Evolutionary conservation across 441 rosid species (phyloP), one percentile per base, ranked within the genome.

Genomic region (Adansonia madagascariensis): DNA sequence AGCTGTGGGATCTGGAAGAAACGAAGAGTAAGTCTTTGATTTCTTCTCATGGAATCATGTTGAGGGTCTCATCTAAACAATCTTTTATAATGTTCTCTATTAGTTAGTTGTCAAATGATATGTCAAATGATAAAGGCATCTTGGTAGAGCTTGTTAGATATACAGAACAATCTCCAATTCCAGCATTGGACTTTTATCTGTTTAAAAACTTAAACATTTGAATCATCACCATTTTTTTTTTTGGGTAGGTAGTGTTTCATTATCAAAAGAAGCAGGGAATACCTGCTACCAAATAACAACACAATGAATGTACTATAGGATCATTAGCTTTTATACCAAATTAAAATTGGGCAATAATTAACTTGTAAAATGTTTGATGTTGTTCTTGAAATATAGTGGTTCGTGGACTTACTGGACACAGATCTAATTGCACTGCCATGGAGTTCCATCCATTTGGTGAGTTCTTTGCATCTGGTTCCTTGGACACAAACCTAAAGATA

Each of bases 371-470:
- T 82, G 50, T 79, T 57, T 73, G 73, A 82, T 81, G 74, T 85
- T 91, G 79, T 85, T 85, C 88, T 84, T 92, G 95, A 94, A 96
- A 97, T 87, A 94, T 90, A 97, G 99, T 93, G 89, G 97, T 97
- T 85, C 93, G 97, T 73, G 87, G 92, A 85, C 93, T 97, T 84
- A 86, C 90, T 82, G 99, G 98, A 77, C 98, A 94, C 79, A 90
- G 92, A 89, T 88, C 98, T 77, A 85, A 83, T 80, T 92, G 97
- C 87, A 88, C 90, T 71, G 90, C 98, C 14, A 84, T 93, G 81
- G 97, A 94, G 61, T 97, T 97, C 82, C 98, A 97, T 87, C 99
- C 99, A 14, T 97, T 94, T 79, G 99, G 99, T 2, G 92, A 93
- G 81, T 94, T 93, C 82, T 89, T 97, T 77, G 98, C 98, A 39